phyloP scores from a whole-genome alignment of 2,329 filamentous ascomycete species.

The Colletotrichum aenigma region DNA sequence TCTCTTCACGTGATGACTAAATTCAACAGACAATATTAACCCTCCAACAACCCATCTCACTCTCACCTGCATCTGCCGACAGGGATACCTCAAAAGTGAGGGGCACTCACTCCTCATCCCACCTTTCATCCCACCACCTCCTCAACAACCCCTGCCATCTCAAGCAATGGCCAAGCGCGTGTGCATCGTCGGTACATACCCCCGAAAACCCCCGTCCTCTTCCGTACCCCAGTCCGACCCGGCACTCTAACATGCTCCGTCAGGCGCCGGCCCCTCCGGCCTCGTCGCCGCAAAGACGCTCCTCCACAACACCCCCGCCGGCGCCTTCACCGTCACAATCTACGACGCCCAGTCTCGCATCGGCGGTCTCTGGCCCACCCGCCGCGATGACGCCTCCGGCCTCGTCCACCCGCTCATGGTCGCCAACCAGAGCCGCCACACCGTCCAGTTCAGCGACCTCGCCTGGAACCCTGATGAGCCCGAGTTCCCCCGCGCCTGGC shows the following conservation, averaged over 20 bases:
- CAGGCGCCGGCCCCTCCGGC: conserved; percentile 72
- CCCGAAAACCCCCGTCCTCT: background rate
- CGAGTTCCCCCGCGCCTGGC: conserved; percentile 77
- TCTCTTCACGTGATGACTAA: background rate
- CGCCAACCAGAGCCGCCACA: conserved; percentile 79
- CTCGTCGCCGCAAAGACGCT: conserved; percentile 76
- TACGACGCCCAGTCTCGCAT: conserved; percentile 70
- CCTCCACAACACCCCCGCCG: conserved; percentile 59
- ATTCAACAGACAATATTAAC: background rate
- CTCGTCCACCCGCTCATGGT: conserved; percentile 70
- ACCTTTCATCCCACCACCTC: background rate
- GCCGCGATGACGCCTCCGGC: conserved; percentile 50
- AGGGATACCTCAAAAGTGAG: conserved; percentile 9
- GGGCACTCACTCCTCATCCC: conserved; percentile 1
- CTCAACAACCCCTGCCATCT: background rate
- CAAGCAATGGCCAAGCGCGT: conserved; percentile 42
- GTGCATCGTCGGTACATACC: conserved; percentile 42
- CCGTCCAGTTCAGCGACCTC: conserved; percentile 74
- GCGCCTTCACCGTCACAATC: conserved; percentile 69
- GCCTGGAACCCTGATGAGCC: conserved; percentile 68
- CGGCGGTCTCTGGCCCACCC: conserved; percentile 78
- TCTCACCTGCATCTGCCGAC: background rate
- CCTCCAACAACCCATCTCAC: background rate
- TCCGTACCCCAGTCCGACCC: background rate
- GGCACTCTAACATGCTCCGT: background rate